Base-by-base conservation (phyloP, 495 filamentous ascomycete genomes). In the Tuber umbilicatum region DNA sequence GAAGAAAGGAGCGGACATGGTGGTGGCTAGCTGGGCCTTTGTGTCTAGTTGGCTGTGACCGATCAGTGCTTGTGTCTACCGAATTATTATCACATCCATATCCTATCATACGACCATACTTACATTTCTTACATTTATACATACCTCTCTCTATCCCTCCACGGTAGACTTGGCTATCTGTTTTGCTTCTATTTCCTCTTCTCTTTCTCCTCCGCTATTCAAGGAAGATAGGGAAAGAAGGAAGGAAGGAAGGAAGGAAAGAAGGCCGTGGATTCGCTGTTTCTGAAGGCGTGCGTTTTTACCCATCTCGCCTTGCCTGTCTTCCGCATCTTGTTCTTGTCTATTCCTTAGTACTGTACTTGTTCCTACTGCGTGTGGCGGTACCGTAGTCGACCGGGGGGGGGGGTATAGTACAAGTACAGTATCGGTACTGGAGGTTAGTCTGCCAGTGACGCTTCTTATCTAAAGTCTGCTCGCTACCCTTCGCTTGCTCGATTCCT, bases 161-260 rank as follows among this genome's bases (percentile, higher is more conserved):
- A 39, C 39, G 39, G 39, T 40, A 7, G 27, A 35, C 41, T 42
- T 40, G 39, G n/a, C 73, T 74, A 68, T 74, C 64, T 78, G 77
- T 72, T 76, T 74, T 79, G 74, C 77, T 74, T 70, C n/a, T 35
- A 50, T 73, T 38, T 72, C 45, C 47, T 37, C 70, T 73, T 27
- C 40, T 64, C 74, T 21, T 43, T 73, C 67, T 45, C 68, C 69
- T 67, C 73, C 47, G 42, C 35, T n/a, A 74, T 73, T 60, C 50
- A 60, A 60, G 50, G 50, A 60, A 60, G 50, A 31, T n/a, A 60
- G 50, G 50, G 27, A 55, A 55, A 23, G 47, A 55, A 55, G 47
- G 47, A n/a, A 55, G 47, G 47, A 50, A 31, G 50, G n/a, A 60
- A 27, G n/a, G 50, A 31, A 64, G 14, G 55, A 64, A 64, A 35